Evolutionary conservation across 805 yeast genomes (phyloP), one percentile per base, ranked within the genome.

Genomic region (Kodamaea lidongshanica): DNA sequence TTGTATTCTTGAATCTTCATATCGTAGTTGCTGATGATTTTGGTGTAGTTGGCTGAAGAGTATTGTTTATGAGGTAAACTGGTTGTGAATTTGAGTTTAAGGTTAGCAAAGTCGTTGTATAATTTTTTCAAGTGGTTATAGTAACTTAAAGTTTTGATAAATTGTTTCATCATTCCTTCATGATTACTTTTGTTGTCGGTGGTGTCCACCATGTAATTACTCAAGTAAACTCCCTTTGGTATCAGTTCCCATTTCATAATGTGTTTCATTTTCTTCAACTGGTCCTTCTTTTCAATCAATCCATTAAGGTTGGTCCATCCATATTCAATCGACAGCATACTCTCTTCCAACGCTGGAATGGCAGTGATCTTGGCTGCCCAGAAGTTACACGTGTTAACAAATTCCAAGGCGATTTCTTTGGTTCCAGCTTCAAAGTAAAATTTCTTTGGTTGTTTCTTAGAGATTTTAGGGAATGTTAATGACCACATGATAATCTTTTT

Each of bases 341-440:
- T 76, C 33, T 76, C 79, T 45, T 78, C 82, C 35, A 54, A 49
- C 0, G 77, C 67, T 3, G 95, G 95, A 12, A 84, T 78, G 10
- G 87, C 79, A 5, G 94, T 79, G 20, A 82, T 70, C 41, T 92
- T 71, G 2, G 89, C 83, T 2, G 94, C 84, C 95, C 96, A 87
- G 51, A 83, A 87, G 53, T 86, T 87, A 55, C 92, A 78, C 4
- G 89, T 75, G 42, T 79, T 72, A 11, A 82, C 74, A 53, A 73
- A 84, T 46, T 76, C 81, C 24, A 60, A 56, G 0, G 95, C 92
- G 35, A 73, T 72, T 41, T 77, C 82, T 14, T 61, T 50, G 9
- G 84, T 74, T 7, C 79, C 79, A 0, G 86, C 76, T 53, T 74
- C 77, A 51, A 82, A 80, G 17, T 75, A 59, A 11, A 81, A 58